Base-by-base conservation (phyloP, 352 stramenopile species). In the Globisporangium lucens region DNA sequence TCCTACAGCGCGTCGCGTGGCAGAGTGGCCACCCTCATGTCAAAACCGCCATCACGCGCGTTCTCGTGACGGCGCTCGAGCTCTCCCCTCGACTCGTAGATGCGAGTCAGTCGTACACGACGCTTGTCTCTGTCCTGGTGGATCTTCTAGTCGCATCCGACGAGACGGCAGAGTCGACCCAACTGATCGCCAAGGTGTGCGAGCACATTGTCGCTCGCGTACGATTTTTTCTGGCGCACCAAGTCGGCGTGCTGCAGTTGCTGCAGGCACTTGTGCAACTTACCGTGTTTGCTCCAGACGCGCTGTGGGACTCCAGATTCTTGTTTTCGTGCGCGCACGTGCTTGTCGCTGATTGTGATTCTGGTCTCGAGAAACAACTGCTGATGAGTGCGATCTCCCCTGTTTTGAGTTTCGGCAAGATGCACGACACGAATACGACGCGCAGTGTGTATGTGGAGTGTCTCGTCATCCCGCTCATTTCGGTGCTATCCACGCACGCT, bases 391-490 rank as follows among this genome's bases (percentile, higher is more conserved):
- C 80, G 33, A 46, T 91, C 12, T 35, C 36, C 2, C 56, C 71
- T 10, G 65, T 71, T 2, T 46, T 91, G 12, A 41, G 65, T 35
- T 78, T 73, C 30, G 78, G 71, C 41, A 57, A 47, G 8, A 38
- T 53, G 22, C 33, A 65, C 4, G 27, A 53, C 61, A 38, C 29
- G 20, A 20, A 9, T 41, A n/a, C 52, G 3, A 43, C 15, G 4
- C 79, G 82, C 3, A 38, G 5, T 27, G 76, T 90, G 1, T 89
- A 89, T 58, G 74, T 89, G 5, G 85, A 92, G 60, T 76, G 72
- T 22, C 71, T 94, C 0, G 30, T 91, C 49, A 46, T 90, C 7
- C 82, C 85, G 20, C 63, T 94, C 9, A 69, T 89, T 7, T 76
- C 73, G 4, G 70, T 88, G 60, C 49, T 90, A 51, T 56, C 77